phyloP scores from a whole-genome alignment of 2,329 filamentous ascomycete species.

The Thielaviopsis punctulata region DNA sequence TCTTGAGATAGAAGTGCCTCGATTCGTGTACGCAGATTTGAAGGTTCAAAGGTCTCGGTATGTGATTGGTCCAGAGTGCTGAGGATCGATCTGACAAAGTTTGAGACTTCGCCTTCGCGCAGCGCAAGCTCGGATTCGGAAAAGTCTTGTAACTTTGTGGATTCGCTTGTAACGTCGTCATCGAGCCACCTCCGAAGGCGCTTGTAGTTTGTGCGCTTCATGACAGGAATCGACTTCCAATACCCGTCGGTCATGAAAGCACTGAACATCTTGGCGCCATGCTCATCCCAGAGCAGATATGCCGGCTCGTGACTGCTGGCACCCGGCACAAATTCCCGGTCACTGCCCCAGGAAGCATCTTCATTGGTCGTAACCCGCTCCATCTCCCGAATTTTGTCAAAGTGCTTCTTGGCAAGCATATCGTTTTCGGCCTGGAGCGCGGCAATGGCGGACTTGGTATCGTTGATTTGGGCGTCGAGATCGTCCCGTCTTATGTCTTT shows the following conservation, averaged over 20 bases:
- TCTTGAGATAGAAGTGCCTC: constrained; percentile 7
- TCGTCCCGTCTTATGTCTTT: constrained; percentile 42
- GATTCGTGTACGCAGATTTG: constrained; percentile 3
- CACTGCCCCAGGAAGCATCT: not conserved
- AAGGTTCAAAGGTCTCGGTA: not conserved
- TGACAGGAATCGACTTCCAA: constrained; percentile 9
- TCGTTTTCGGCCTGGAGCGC: constrained; percentile 1
- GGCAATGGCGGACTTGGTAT: constrained; percentile 12
- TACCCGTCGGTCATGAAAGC: constrained; percentile 5
- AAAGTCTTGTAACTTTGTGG: not conserved
- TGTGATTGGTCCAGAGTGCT: constrained; percentile 1
- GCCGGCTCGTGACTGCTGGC: constrained; percentile 9
- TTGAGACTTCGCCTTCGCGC: constrained; percentile 6
- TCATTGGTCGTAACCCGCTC: not conserved
- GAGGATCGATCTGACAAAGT: constrained; percentile 9
- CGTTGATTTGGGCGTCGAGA: constrained; percentile 35
- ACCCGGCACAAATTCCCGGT: constrained; percentile 8
- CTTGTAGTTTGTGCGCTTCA: constrained; percentile 11
- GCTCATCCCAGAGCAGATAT: constrained; percentile 10
- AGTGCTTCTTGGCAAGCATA: constrained; percentile 1
- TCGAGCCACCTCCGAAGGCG: constrained; percentile 7
- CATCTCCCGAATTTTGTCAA: constrained; percentile 4
- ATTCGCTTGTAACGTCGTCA: not conserved
- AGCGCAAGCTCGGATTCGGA: not conserved
- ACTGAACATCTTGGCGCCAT: constrained; percentile 7